Base-by-base conservation (phyloP, 2,329 filamentous ascomycete species). In the Cladophialophora bantiana region DNA sequence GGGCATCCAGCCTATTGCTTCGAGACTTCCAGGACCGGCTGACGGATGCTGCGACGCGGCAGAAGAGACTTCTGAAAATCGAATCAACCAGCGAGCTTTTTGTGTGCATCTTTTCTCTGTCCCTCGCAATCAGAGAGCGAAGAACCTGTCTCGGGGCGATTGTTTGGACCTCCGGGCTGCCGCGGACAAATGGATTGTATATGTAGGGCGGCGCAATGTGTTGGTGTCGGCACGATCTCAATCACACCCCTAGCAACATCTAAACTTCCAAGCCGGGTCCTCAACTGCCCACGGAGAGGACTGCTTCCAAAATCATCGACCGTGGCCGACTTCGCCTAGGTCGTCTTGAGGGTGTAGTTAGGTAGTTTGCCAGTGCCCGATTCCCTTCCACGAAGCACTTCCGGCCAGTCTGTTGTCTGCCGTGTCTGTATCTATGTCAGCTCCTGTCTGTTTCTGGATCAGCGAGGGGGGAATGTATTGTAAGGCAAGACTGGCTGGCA, bases 61-160 rank as follows among this genome's bases (percentile, higher is more conserved):
- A 80, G 70, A 70, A 76, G 59, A 75, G 74, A 68, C 81, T n/a
- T n/a, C n/a, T n/a, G n/a, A 83, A 74, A 83, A 77, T 67, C 77
- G 81, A 74, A 77, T 82, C 15, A 82, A 81, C 58, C 78, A 76
- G 70, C 80, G 81, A 64, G 81, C 80, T 71, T 82, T 82, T 70
- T 76, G 79, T 80, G 73, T 77, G 76, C 65, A 61, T 69, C 71
- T 56, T 34, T 71, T 67, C 68, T 2, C 4, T 5, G n/a, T 53
- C 7, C n/a, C 20, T 31, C 9, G 20, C 10, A 3, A 12, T 12
- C 50, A 32, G 15, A 52, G 48, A 26, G 18, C 48, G 9, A 26
- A 26, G 26, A 26, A 26, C 26, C 26, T 26, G 2, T 26, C 26
- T 26, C 18, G 48, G 18, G 48, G 20, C 13, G 3, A 42, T n/a